Evolutionary conservation across 345 rosid genomes (phyloP).

Genomic region (Aethionema arabicum): DNA sequence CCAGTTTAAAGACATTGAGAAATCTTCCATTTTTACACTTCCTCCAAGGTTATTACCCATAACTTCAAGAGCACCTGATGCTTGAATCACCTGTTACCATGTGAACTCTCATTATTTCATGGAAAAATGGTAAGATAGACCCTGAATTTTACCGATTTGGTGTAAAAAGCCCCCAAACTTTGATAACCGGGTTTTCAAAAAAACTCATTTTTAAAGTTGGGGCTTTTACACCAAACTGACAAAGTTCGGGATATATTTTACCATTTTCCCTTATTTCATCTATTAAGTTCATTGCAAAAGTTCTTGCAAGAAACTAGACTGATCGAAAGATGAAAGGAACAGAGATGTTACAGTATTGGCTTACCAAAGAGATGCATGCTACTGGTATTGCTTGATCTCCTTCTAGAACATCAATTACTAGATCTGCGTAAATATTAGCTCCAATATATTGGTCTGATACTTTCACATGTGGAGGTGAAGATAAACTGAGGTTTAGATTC

Average conservation of each 20-base stretch:
- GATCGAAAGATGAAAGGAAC: background rate
- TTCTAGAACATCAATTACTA: slow-evolving; percentile 74
- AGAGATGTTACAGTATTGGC: slow-evolving; percentile 10
- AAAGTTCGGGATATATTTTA: no score
- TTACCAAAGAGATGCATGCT: slow-evolving; percentile 88
- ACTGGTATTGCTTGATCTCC: slow-evolving; percentile 73
- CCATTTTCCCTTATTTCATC: no score
- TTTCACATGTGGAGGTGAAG: slow-evolving; percentile 75
- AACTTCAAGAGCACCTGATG: slow-evolving; percentile 69
- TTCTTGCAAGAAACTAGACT: background rate
- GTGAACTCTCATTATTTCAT: no score
- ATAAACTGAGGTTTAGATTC: slow-evolving; percentile 75
- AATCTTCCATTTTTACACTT: slow-evolving; percentile 63
- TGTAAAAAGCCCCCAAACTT: no score
- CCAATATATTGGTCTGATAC: slow-evolving; percentile 61
- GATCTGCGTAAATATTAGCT: slow-evolving; percentile 68
- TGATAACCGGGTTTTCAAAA: no score
- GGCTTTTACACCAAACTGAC: no score
- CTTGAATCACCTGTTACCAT: slow-evolving; percentile 57
- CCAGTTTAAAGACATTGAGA: slow-evolving; percentile 84
- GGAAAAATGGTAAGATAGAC: no score
- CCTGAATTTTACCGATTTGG: no score
- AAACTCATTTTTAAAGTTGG: no score
- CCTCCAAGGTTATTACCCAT: slow-evolving; percentile 82
- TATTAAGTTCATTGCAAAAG: slow-evolving; percentile 5